phyloP scores from a whole-genome alignment of 176 grass and related monocot species.

The Musa schizocarpa region DNA sequence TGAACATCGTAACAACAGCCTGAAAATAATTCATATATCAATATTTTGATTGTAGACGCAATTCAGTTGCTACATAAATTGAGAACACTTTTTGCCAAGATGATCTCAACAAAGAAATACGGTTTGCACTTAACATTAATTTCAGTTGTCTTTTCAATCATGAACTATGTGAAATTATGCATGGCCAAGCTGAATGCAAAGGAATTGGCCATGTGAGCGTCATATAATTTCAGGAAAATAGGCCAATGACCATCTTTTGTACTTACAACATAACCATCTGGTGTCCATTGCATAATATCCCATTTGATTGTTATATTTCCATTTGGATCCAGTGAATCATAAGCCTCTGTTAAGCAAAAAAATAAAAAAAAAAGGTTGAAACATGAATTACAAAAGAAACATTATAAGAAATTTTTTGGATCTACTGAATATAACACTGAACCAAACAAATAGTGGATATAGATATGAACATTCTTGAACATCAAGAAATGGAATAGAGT shows the following conservation, averaged over 20 bases:
- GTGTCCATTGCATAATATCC: slow-evolving; percentile 17
- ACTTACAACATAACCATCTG: slow-evolving; percentile 17
- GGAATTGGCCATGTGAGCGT: neutral
- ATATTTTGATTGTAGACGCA: neutral
- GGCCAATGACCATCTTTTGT: neutral
- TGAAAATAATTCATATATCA: neutral
- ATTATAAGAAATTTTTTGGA: neutral
- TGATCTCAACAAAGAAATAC: neutral
- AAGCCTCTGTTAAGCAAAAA: neutral
- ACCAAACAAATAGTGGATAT: neutral
- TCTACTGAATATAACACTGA: neutral
- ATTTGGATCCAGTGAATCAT: slow-evolving; percentile 17
- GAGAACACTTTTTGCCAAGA: neutral
- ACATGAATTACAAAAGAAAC: neutral
- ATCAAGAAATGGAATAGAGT: too few relatives aligned
- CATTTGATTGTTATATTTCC: slow-evolving; percentile 20
- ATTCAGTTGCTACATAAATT: neutral
- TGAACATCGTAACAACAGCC: slow-evolving; percentile 14
- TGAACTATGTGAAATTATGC: too few relatives aligned
- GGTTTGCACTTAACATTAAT: neutral
- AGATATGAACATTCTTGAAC: neutral
- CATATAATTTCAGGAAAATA: neutral
- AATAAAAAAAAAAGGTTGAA: neutral
- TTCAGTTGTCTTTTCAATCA: too few relatives aligned
- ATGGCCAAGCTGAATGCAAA: neutral